These are phyloP conservation scores for Candida methanosorbosa DNA, from an alignment of 805 yeast species.

Conservation along the genomic window DNA sequence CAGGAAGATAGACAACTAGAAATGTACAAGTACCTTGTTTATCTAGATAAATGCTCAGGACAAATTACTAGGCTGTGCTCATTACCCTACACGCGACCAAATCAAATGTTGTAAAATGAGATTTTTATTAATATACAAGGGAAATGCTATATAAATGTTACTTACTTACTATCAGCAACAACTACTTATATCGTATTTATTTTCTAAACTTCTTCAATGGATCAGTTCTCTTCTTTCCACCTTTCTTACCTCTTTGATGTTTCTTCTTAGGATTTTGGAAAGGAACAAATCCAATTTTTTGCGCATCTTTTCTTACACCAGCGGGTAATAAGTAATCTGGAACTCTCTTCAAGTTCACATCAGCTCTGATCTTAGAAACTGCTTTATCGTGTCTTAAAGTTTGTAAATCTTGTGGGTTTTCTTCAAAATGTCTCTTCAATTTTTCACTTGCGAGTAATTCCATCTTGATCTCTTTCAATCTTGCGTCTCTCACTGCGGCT, in stretches of 20 bases:
- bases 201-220: slow-evolving; percentile 38
- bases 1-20: no score
- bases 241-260: slow-evolving; percentile 21
- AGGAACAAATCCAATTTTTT: slow-evolving; percentile 63
- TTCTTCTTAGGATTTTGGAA: slow-evolving; percentile 43
- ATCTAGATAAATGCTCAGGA: no score
- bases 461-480: slow-evolving; percentile 78
- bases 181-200: no score
- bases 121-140: no score
- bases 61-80: no score
- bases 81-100: no score
- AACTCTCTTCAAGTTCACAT: slow-evolving; percentile 79
- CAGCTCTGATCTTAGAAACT: slow-evolving; percentile 72
- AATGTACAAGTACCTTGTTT: no score
- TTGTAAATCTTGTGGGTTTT: slow-evolving; percentile 89
- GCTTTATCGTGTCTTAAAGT: slow-evolving; percentile 89
- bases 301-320: slow-evolving; percentile 49
- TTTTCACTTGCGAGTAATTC: slow-evolving; percentile 86
- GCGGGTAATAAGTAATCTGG: slow-evolving; percentile 89
- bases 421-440: slow-evolving; percentile 90
- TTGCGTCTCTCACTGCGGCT: slow-evolving; percentile 85
- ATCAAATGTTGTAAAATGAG: no score
- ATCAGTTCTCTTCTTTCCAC: slow-evolving; percentile 34
- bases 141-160: no score
- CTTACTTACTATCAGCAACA: no score